Evolutionary conservation across 768 basidiomycete species (phyloP), one percentile per base, ranked within the genome.

Genomic region (Leccinellum rugosiceps): DNA sequence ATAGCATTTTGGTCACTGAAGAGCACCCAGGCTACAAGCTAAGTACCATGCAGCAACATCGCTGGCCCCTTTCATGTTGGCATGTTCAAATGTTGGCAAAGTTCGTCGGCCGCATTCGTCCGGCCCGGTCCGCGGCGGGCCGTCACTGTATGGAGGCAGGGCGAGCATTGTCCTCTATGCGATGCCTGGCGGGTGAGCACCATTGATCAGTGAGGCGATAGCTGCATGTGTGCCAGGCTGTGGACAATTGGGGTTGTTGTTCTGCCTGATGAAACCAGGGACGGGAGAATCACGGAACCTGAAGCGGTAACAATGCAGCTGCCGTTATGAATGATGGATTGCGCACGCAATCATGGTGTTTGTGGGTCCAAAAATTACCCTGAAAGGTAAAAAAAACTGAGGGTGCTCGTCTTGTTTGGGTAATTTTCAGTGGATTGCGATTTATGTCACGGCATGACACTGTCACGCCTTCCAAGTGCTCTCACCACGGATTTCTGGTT

Each of bases 291-390:
- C n/a, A 19, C 50, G 25, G 7, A 15, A 21, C 10, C 44, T 13
- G 49, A 21, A 23, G 34, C 6, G 17, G 13, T 6, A 13, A 44
- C 43, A 61, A 53, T 31, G 49, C 26, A n/a, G 25, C 1, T 43
- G 50, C 13, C 34, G 53, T 62, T 31, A 34, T 13, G 9, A 49
- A 31, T 68, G 60, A 59, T 64, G 63, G 70, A 72, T 72, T 72
- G 70, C 63, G 59, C 60, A 60, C 25, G 28, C 28, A 28, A 58
- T 58, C 47, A 59, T 49, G 51, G 64, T 47, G 26, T 43, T 28
- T 74, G 64, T 72, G 63, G 71, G 70, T 74, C 70, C 71, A 50
- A 7, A 62, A 72, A 56, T 63, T 67, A 1, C 72, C 67, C 34
- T 53, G 31, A 11, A 41, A 59, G 63, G 71, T 53, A 60, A 68